phyloP scores from a whole-genome alignment of 176 grass and related monocot genomes.

The Aegilops bicornis region DNA sequence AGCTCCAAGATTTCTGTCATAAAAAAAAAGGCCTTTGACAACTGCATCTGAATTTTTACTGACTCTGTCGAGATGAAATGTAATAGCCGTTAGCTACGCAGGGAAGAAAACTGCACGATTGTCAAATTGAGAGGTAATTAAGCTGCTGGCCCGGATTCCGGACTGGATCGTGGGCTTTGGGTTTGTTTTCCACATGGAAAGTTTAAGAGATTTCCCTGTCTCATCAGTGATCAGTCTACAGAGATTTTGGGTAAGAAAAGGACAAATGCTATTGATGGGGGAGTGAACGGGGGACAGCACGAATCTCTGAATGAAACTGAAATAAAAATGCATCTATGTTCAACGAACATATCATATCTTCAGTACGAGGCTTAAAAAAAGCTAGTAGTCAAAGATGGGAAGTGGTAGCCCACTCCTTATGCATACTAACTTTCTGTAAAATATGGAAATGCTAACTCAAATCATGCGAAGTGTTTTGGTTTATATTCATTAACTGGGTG shows the following conservation, averaged over 20 bases:
- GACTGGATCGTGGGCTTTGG: not conserved
- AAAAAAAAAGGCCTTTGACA: not conserved
- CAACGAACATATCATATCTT: conserved; percentile 31
- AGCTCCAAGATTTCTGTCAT: not conserved
- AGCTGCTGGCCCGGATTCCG: not conserved
- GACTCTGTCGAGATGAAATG: conserved; percentile 1
- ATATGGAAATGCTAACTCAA: conserved; percentile 25
- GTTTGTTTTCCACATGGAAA: not conserved
- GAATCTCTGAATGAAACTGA: conserved; percentile 30
- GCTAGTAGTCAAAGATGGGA: conserved; percentile 26
- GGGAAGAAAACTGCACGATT: not conserved
- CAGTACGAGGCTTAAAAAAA: not conserved
- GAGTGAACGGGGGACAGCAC: conserved; percentile 7
- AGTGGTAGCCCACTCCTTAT: conserved; percentile 33
- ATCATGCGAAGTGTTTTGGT: conserved; percentile 8
- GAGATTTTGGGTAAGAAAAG: not conserved
- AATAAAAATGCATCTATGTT: conserved; percentile 25
- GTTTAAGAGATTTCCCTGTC: not conserved
- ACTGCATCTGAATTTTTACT: not conserved
- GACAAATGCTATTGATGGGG: conserved; percentile 11
- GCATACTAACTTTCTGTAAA: conserved; percentile 22
- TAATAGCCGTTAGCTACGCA: not conserved
- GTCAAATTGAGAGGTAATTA: not conserved
- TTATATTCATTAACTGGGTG: conserved; percentile 5
- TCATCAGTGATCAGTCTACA: not conserved